Base-by-base conservation (phyloP, 2,329 filamentous ascomycete species). In the Emergomyces orientalis region DNA sequence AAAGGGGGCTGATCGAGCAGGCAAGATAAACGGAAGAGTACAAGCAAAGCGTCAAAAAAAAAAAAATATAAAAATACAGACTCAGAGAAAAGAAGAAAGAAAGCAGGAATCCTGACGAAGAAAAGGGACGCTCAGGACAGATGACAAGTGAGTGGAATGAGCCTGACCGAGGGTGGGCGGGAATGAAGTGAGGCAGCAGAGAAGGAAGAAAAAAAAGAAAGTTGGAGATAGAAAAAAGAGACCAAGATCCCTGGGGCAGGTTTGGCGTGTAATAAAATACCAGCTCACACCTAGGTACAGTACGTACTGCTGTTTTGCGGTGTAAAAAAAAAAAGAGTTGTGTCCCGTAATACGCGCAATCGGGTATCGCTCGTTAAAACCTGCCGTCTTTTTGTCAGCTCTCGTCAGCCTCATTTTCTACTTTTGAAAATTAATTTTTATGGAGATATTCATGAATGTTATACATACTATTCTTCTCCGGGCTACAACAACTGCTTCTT, bases 121-220 rank as follows among this genome's bases (percentile, higher is more conserved):
- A 52, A 22, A 30, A 54, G n/a, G 13, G 13, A 17, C 22, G 22
- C 13, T 19, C 47, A 32, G 49, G 47, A 55, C 14, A 25, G 49
- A n/a, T 22, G 32, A 34, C 6, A 32, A 61, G 49, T 22, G 59
- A 61, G 57, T 30, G 57, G 57, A 60, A 32, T 49, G 57, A 60
- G 57, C 19, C 57, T 34, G 25, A 19, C 7, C 39, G 41, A 49
- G n/a, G 54, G 32, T 39, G 8, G 4, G 22, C 19, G n/a, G 37
- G 37, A 57, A 17, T 2, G 2, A 37, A 43, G 55, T 27, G 22
- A 41, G 37, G 43, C 22, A 27, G 34, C 32, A 17, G 51, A 54
- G 51, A 9, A 34, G 22, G 14, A 30, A 8, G 3, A 7, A 19
- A 6, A 9, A 13, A 17, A 27, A 59, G 41, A 47, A 17, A 37